Conservation (phyloP, 768 basidiomycete species). For the Tremella yokohamensis region DNA sequence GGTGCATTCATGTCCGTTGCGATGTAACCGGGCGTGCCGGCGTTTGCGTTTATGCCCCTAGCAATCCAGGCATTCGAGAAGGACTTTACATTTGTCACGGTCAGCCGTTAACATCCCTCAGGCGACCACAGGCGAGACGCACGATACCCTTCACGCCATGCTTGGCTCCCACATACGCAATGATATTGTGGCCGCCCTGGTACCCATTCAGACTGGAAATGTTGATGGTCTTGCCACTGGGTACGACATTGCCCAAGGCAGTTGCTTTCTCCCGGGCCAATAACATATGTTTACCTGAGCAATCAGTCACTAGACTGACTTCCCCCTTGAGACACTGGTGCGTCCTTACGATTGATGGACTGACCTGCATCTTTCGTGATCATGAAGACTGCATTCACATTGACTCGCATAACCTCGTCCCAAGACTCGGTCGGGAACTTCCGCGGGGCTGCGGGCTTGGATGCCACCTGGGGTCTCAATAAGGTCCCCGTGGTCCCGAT, state of each 20-base stretch:
- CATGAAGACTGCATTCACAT: slow-evolving; percentile 81
- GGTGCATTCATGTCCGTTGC: slow-evolving; percentile 76
- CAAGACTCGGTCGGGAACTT: slow-evolving; percentile 66
- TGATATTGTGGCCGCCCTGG: slow-evolving; percentile 63
- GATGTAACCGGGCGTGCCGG: slow-evolving; percentile 82
- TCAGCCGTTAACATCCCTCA: no score
- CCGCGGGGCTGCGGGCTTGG: slow-evolving; percentile 54
- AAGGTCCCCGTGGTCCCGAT: no score
- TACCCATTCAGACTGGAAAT: slow-evolving; percentile 57
- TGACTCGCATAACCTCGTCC: slow-evolving; percentile 75
- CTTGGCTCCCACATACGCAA: slow-evolving; percentile 91
- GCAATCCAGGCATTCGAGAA: slow-evolving; percentile 90
- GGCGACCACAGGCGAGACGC: slow-evolving; percentile 10
- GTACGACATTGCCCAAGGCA: slow-evolving; percentile 44
- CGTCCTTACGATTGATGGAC: no score
- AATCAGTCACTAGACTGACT: no score
- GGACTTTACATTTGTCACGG: no score
- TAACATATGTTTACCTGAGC: slow-evolving; percentile 67
- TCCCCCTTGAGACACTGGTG: no score
- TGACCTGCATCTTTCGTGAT: slow-evolving; percentile 76
- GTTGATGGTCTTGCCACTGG: slow-evolving; percentile 69
- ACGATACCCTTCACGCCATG: slow-evolving; percentile 65
- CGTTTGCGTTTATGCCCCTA: slow-evolving; percentile 83
- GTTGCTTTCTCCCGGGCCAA: slow-evolving; percentile 52
- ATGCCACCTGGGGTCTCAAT: slow-evolving; percentile 48